Conservation (phyloP, 78 protist genomes). For the Anaeramoeba flamelloides region DNA sequence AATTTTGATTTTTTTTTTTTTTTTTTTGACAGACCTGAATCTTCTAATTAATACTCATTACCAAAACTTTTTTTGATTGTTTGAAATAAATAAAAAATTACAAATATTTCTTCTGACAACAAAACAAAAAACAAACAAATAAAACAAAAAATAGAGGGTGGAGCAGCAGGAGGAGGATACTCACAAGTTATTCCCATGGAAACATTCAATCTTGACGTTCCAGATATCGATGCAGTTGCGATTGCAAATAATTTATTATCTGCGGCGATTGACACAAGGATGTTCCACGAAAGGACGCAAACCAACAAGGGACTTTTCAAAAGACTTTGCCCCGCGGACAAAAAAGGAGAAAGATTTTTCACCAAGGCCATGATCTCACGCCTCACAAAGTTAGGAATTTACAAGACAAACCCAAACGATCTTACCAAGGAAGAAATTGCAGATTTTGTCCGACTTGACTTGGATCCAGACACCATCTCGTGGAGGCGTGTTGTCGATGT, state of each 20-base stretch:
- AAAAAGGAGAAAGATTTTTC: conserved; percentile 22
- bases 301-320: conserved; percentile 44
- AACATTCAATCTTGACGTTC: no score
- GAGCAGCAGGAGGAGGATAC: conserved; percentile 93
- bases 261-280: conserved; percentile 85
- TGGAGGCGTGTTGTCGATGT: conserved; percentile 80
- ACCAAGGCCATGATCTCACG: conserved; percentile 51
- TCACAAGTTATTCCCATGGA: no score
- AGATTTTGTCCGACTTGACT: conserved; percentile 66
- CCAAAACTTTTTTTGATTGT: no score
- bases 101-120: no score
- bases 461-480: conserved; percentile 76
- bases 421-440: conserved; percentile 23
- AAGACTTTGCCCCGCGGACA: conserved; percentile 39
- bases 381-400: conserved; percentile 53
- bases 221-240: no score
- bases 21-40: no score
- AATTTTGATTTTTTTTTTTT: no score
- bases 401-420: conserved; percentile 45
- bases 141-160: no score
- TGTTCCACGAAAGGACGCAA: conserved; percentile 73
- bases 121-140: no score
- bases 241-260: no score
- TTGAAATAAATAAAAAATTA: no score
- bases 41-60: no score